Evolutionary conservation across 441 rosid species (phyloP).

Genomic region (Lagerstroemia fauriei): DNA sequence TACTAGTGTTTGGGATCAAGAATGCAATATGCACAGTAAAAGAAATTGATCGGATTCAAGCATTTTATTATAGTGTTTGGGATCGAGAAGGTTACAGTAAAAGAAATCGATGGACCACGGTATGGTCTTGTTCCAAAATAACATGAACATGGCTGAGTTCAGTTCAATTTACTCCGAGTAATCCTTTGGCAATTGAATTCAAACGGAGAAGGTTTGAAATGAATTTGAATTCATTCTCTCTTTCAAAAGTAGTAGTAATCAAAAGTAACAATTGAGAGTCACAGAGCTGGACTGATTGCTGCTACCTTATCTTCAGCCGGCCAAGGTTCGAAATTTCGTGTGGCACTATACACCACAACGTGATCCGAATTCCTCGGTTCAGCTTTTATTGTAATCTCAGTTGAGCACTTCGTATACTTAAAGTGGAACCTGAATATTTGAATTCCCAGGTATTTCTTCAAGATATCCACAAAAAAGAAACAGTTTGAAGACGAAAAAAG

Average conservation of each 20-base stretch:
- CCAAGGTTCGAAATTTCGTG: constrained; percentile 86
- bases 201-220: too few relatives aligned
- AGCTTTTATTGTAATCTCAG: constrained; percentile 76
- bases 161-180: too few relatives aligned
- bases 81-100: too few relatives aligned
- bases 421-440: constrained; percentile 34
- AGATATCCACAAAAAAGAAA: background rate
- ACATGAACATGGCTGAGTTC: too few relatives aligned
- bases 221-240: too few relatives aligned
- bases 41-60: too few relatives aligned
- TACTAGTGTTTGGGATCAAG: too few relatives aligned
- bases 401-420: constrained; percentile 54
- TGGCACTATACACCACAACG: constrained; percentile 72
- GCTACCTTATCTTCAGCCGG: constrained; percentile 76
- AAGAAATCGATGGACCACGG: too few relatives aligned
- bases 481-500: background rate
- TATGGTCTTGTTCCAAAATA: too few relatives aligned
- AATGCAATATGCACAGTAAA: too few relatives aligned
- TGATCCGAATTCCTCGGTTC: constrained; percentile 86
- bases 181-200: too few relatives aligned
- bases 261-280: background rate
- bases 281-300: background rate
- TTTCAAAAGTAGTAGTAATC: background rate
- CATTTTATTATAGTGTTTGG: too few relatives aligned
- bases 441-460: constrained; percentile 78